A percentile compares a stretch with the other conserved stretches of the same genome.
phyloP scores from a whole-genome alignment of 257 asterid genomes.

The Rhazya stricta region DNA sequence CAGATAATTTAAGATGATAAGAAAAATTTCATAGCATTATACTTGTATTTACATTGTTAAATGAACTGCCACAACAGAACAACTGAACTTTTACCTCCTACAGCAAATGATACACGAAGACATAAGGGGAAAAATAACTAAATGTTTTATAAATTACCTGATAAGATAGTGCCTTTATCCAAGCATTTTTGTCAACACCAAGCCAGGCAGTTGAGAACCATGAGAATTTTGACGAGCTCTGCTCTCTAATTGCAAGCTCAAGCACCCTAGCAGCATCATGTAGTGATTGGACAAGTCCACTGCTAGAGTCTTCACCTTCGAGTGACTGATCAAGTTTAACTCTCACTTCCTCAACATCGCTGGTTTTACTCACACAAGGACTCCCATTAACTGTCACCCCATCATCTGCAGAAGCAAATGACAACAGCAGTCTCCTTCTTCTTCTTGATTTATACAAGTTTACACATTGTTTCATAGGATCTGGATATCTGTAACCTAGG shows the following conservation, averaged over 20 bases:
- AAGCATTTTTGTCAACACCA: conserved; percentile 76
- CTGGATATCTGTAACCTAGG: conserved; percentile 31
- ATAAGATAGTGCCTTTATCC: conserved; percentile 83
- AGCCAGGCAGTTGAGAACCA: conserved; percentile 96
- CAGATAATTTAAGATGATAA: neutral
- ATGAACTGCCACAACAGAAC: neutral
- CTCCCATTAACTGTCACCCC: conserved; percentile 77
- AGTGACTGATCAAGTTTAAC: conserved; percentile 58
- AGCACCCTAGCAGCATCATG: conserved; percentile 95
- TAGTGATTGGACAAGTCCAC: conserved; percentile 75
- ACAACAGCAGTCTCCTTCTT: conserved; percentile 35
- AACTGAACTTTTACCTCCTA: neutral
- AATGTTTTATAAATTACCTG: conserved; percentile 48
- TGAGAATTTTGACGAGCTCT: conserved; percentile 54
- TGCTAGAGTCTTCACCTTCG: conserved; percentile 63
- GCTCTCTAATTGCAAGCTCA: conserved; percentile 79
- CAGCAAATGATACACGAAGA: neutral
- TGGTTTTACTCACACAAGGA: conserved; percentile 43
- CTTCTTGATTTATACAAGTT: conserved; percentile 40
- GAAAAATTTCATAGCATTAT: neutral
- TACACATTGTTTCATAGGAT: conserved; percentile 33
- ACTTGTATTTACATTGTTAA: neutral
- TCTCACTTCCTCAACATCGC: conserved; percentile 62
- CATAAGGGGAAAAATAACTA: neutral
- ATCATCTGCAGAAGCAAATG: conserved; percentile 83